Conservation (phyloP, 2,329 filamentous ascomycete genomes). For the Colletotrichum sublineola region DNA sequence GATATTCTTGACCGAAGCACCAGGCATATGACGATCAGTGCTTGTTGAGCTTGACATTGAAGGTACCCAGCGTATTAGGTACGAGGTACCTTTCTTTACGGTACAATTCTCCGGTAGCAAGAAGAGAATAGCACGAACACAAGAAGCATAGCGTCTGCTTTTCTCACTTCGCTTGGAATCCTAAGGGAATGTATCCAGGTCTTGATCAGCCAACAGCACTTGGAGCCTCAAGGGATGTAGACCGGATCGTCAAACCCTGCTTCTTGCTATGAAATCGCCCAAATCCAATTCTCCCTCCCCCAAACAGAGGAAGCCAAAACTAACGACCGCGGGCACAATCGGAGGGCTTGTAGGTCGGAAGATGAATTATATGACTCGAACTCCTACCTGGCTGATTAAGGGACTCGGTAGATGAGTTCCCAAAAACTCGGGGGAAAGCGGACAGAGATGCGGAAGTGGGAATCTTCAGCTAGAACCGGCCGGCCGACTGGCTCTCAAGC, state of each 20-base stretch:
- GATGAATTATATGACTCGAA: neutral
- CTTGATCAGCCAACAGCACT: no score
- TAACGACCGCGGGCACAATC: neutral
- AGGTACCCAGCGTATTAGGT: neutral
- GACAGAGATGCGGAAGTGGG: neutral
- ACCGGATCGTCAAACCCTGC: neutral
- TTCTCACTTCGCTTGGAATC: neutral
- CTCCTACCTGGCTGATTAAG: neutral
- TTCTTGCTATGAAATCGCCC: neutral
- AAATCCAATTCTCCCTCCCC: neutral
- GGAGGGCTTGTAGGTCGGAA: neutral
- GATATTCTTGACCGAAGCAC: neutral
- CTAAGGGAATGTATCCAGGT: no score
- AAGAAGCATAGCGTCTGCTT: neutral
- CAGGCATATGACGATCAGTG: neutral
- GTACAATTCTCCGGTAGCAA: neutral
- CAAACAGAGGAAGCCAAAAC: neutral
- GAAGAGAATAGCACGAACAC: neutral
- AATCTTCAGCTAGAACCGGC: neutral
- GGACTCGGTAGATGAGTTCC: neutral
- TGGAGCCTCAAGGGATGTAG: neutral
- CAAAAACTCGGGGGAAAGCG: slow-evolving; percentile 18
- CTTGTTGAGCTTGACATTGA: neutral
- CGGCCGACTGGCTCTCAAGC: neutral
- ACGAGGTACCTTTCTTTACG: neutral